These are phyloP conservation scores for Paecilomyces sp. DNA, from an alignment of 2,329 filamentous ascomycete genomes.

Conservation along the genomic window DNA sequence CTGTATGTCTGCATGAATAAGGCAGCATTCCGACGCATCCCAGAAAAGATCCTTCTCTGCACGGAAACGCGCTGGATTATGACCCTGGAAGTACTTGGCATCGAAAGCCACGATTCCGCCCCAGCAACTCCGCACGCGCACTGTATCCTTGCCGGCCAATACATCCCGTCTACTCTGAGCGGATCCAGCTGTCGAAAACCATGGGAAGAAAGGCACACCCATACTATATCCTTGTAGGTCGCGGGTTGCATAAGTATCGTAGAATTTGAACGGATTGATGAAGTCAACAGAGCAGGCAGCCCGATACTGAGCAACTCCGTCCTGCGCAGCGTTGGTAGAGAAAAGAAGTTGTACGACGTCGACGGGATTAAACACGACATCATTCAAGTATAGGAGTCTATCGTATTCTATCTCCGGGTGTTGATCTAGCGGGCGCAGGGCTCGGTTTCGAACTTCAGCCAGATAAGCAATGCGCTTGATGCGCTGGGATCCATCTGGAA, in stretches of 20 bases:
- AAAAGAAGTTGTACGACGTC: constrained; percentile 56
- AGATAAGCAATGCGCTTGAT: constrained; percentile 68
- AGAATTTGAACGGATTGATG: constrained; percentile 65
- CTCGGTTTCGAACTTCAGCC: constrained; percentile 65
- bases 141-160: constrained; percentile 49
- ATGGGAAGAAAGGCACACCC: constrained; percentile 66
- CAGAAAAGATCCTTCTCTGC: constrained; percentile 53
- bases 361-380: constrained; percentile 56
- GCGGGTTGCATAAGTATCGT: constrained; percentile 68
- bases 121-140: constrained; percentile 69
- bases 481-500: constrained; percentile 55
- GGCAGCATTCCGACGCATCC: constrained; percentile 60
- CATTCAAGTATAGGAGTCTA: constrained; percentile 58
- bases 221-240: constrained; percentile 63
- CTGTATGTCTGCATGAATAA: constrained; percentile 46
- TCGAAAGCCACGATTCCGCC: constrained; percentile 60
- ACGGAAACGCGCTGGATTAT: constrained; percentile 47
- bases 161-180: constrained; percentile 57
- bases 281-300: constrained; percentile 72
- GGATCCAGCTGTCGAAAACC: constrained; percentile 51
- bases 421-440: constrained; percentile 55
- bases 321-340: constrained; percentile 48
- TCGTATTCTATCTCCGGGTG: constrained; percentile 42
- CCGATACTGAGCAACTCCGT: constrained; percentile 54
- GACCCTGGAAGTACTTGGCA: constrained; percentile 36